Percentiles rank a stretch among this genome's conserved stretches.
phyloP scores from a whole-genome alignment of 2,329 filamentous ascomycete genomes.

The Paraphaeosphaeria sporulosa region DNA sequence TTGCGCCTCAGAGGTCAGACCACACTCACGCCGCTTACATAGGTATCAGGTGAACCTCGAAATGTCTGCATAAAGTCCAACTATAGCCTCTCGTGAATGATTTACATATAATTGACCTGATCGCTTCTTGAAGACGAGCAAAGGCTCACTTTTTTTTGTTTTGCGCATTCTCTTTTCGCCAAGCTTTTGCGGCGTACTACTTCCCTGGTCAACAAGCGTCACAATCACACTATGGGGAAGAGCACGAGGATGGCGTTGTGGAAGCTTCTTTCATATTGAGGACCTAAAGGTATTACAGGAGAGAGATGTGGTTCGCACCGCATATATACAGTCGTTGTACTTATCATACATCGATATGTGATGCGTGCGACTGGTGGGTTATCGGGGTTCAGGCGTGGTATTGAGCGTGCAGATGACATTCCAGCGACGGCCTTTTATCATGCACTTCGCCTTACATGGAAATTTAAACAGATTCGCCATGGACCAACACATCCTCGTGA shows the following conservation, averaged over 20 bases:
- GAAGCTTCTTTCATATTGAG: no score
- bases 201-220: neutral
- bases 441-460: neutral
- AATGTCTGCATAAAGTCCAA: neutral
- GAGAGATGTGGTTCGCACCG: neutral
- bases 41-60: neutral
- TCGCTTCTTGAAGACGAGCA: no score
- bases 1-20: neutral
- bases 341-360: no score
- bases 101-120: neutral
- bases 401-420: no score
- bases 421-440: neutral
- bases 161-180: neutral
- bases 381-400: no score
- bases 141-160: neutral
- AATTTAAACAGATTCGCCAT: neutral
- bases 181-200: neutral
- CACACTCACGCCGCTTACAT: conserved; percentile 1
- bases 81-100: neutral
- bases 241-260: no score
- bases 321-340: neutral
- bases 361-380: no score
- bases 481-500: no score
- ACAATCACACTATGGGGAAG: neutral
- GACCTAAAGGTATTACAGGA: neutral